Base-by-base conservation (phyloP, 2,329 filamentous ascomycete genomes). In the Zymoseptoria brevis region DNA sequence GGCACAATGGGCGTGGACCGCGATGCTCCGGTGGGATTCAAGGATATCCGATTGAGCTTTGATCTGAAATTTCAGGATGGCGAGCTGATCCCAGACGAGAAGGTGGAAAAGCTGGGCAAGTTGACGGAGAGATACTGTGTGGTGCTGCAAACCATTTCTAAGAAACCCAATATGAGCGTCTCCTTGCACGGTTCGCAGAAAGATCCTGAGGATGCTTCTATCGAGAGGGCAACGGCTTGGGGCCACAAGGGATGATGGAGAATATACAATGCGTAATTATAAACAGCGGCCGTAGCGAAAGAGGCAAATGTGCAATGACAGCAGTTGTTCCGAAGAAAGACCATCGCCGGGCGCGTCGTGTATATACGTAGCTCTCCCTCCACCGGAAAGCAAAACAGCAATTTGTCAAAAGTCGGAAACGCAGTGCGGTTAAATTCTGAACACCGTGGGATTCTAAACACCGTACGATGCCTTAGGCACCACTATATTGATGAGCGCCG, bases 101-200 rank as follows among this genome's bases (percentile, higher is more conserved):
- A 76, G 57, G 68, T 80, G 7, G 75, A 77, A 65, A 77, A 73
- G 67, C 59, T 80, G 60, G 75, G 78, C 1, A 75, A 76, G 69
- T 62, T 80, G 70, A 80, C 77, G 53, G 78, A 80, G 71, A 67
- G 77, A 64, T 80, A 80, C 66, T 80, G 78, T 63, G 77, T 80
- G 35, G 74, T 75, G 22, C 62, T 76, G 62, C 74, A 76, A 66
- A 76, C 73, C 8, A 69, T 76, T 57, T 69, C 66, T 49, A 71
- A 70, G 63, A 74, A 74, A 62, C 73, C 73, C 13, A 60, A 69
- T 53, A 57, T 76, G 26, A 72, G 68, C 55, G 73, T 75, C 1
- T 67, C 66, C 54, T 48, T 73, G 62, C 62, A 58, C 26, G 70
- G 68, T 6, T 66, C 54, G 41, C 65, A 71, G 57, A 63, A 63